Evolutionary conservation across 805 yeast species (phyloP).

Genomic region (Lipomyces chichibuensis): DNA sequence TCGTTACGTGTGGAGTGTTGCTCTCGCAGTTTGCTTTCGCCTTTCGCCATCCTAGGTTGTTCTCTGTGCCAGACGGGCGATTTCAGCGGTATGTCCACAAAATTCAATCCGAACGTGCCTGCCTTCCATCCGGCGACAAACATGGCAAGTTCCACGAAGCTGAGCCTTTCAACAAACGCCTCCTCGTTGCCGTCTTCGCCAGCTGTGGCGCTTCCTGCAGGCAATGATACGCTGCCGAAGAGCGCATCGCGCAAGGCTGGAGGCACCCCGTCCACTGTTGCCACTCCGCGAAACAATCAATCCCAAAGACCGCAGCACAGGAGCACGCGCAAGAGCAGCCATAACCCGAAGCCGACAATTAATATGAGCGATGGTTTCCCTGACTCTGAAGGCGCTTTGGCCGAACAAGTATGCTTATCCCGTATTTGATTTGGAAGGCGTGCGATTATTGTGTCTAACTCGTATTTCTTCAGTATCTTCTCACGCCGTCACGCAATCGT

Average conservation of each 20-base stretch:
- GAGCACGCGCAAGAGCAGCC: conserved; percentile 24
- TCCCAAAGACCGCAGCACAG: conserved; percentile 20
- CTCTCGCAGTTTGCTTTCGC: neutral
- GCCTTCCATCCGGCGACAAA: conserved; percentile 21
- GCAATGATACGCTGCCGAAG: conserved; percentile 12
- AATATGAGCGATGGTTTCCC: conserved; percentile 18
- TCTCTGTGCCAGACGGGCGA: neutral
- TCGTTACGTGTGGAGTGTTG: neutral
- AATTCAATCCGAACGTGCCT: conserved; percentile 29
- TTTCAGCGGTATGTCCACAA: conserved; percentile 21
- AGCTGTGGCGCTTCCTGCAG: neutral
- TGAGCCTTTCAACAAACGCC: conserved; percentile 4
- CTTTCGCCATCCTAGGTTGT: neutral
- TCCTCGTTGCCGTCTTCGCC: conserved; percentile 13
- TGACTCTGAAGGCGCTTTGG: conserved; percentile 23
- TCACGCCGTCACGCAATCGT: conserved; percentile 26
- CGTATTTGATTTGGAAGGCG: neutral
- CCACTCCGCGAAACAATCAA: conserved; percentile 27
- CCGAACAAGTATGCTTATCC: conserved; percentile 26
- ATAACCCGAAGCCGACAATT: conserved; percentile 26
- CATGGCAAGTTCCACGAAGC: conserved; percentile 8
- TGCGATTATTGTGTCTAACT: neutral
- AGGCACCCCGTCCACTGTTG: neutral
- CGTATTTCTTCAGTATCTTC: conserved; percentile 6
- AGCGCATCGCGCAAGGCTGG: conserved; percentile 1